Evolutionary conservation across 2,329 filamentous ascomycete genomes (phyloP), one percentile per base, ranked within the genome.

Genomic region (Alternaria triticimaculans): DNA sequence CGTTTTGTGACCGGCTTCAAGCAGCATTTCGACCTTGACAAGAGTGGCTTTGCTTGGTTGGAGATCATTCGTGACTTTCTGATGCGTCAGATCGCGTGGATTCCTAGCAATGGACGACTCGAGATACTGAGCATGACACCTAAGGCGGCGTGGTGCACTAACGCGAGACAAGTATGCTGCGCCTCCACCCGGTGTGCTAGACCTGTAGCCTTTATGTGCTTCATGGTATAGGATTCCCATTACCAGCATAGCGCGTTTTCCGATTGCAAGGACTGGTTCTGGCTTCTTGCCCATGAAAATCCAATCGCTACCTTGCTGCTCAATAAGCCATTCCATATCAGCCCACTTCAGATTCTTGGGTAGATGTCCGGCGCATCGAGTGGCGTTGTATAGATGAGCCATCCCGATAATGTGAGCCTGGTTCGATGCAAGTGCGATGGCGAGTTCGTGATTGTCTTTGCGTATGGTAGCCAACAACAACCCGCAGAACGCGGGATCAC

Each of bases 21-120:
- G 0, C 18, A 33, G 0, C 2, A 7, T 1, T 1, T 51, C 48
- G 2, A 33, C 2, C 7, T 30, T 51, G 26, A 15, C 6, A 0
- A 51, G n/a, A 1, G 28, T 15, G 11, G 21, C 48, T 3, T 21
- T 15, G 18, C 8, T 51, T 10, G 48, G 25, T 11, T 6, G 3
- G 21, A 4, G 3, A 5, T 23, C 21, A 23, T 23, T 37, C 33
- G 3, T 37, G 33, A n/a, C 33, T 37, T 37, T 37, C 33, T 37
- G 33, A 5, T 37, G 33, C 33, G 33, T 37, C 33, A 9, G 9
- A 5, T 37, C 33, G 33, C 33, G 33, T 37, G 33, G 33, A 7
- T 0, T 37, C 5, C 33, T 37, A 1, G 9, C 33, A 37, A 37
- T 7, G 14, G 33, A 37, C 33, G 33, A 37, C 33, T 37, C 33